Base-by-base conservation (phyloP, 2,329 filamentous ascomycete genomes). In the Claviceps pazoutovae region DNA sequence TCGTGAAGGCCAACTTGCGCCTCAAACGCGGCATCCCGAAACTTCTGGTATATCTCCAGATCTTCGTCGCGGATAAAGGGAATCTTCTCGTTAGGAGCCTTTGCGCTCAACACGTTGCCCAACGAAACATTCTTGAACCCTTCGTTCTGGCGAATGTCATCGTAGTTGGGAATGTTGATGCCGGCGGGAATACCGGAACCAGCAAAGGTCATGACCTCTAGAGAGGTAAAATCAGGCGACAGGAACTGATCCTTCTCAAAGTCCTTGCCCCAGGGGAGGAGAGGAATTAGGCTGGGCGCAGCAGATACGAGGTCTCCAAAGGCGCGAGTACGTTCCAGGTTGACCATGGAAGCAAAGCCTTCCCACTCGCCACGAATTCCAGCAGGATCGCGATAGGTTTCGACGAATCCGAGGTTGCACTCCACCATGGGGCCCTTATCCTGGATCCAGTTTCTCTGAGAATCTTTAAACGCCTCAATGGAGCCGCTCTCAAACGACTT, bases 231-330 rank as follows among this genome's bases (percentile, higher is more conserved):
- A 66, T 98, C 93, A 0, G 93, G 93, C 50, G 88, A 91, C 38
- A 95, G 70, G 68, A 98, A 98, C 62, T 86, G 89, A 72, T 96
- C 90, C 69, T 97, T 97, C 65, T 98, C 93, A 58, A 97, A 98
- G 0, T 88, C 86, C 46, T 79, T 78, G 38, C 75, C 73, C 93
- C 93, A 98, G 0, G 93, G 93, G 14, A 98, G 73, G 56, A 94
- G 81, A 6, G 89, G 88, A 49, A 98, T 96, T 64, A 95, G 83
- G 46, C 74, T 73, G 11, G 89, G 85, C 0, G 93, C 90, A 26
- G 83, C 83, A 19, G 83, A 76, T 4, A 97, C 93, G 1, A 97
- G 79, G 58, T 86, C 84, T 7, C 84, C 85, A 63, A 97, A 97
- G 1, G 90, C 88, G 53, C 79, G 79, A 1, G 91, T 98, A 19